Percentiles rank a stretch among this genome's conserved stretches.
Evolutionary conservation across 148 eudicot species (phyloP).

Genomic region (Spergularia bocconei): DNA sequence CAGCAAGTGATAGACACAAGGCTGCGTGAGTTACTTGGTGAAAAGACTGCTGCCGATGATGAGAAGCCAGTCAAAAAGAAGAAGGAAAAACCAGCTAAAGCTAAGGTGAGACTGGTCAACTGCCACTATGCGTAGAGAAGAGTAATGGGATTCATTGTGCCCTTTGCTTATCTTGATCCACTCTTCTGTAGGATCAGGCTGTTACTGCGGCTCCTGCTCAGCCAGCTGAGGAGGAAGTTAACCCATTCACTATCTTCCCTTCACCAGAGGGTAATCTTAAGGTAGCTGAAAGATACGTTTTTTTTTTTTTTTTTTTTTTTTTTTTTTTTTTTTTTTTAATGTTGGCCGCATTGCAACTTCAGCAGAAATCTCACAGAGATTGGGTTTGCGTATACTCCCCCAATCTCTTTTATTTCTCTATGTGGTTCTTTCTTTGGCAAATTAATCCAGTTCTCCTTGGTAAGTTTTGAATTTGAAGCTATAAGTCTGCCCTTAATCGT

Average conservation of each 20-base stretch:
- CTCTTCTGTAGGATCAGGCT: conserved; percentile 48
- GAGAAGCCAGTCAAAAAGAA: conserved; percentile 90
- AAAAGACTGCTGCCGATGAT: conserved; percentile 90
- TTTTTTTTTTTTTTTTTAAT: neutral
- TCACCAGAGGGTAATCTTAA: conserved; percentile 81
- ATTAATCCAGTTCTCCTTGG: too few relatives aligned
- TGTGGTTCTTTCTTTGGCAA: too few relatives aligned
- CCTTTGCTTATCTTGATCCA: conserved; percentile 17
- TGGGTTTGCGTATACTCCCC: too few relatives aligned
- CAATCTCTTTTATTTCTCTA: too few relatives aligned
- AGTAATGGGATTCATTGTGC: neutral
- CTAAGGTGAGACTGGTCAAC: conserved; percentile 46
- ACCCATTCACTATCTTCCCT: conserved; percentile 83
- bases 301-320: neutral
- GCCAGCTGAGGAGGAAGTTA: conserved; percentile 85
- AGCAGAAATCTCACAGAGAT: too few relatives aligned
- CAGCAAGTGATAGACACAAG: conserved; percentile 80
- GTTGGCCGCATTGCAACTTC: neutral
- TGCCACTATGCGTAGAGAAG: neutral
- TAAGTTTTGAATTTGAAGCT: too few relatives aligned
- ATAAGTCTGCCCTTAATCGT: too few relatives aligned
- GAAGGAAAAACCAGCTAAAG: conserved; percentile 89
- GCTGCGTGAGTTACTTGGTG: conserved; percentile 67
- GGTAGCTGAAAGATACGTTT: conserved; percentile 34
- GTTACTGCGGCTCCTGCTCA: conserved; percentile 38